These are phyloP conservation scores for Podospora anserina DNA, from an alignment of 495 filamentous ascomycete species.

Conservation along the genomic window DNA sequence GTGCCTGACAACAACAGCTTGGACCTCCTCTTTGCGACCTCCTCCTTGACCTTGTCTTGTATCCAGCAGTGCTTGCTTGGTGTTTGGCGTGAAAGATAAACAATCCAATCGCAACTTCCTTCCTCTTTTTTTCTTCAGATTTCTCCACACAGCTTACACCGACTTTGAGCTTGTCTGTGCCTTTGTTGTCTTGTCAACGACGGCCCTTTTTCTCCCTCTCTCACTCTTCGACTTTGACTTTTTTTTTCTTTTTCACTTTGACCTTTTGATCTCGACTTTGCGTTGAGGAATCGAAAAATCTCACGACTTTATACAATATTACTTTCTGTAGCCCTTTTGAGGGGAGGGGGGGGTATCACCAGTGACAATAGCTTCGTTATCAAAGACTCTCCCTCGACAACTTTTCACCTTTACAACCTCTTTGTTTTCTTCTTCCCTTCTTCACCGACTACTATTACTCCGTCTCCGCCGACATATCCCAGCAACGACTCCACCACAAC, in stretches of 20 bases:
- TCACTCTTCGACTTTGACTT: background rate
- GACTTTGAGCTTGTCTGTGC: background rate
- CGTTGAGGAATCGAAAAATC: background rate
- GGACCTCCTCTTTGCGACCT: background rate
- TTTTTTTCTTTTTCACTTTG: background rate
- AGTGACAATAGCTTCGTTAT: background rate
- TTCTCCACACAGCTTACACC: slow-evolving; percentile 1
- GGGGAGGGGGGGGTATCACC: background rate
- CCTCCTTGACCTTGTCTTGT: background rate
- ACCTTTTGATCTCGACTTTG: background rate
- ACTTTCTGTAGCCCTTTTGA: background rate
- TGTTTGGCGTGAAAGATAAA: background rate
- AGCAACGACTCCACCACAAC: slow-evolving; percentile 10
- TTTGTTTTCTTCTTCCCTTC: background rate
- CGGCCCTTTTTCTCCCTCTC: background rate
- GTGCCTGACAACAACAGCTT: background rate
- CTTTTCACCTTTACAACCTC: background rate
- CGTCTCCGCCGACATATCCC: background rate
- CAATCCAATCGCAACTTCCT: background rate
- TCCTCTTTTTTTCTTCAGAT: background rate
- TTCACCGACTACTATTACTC: background rate
- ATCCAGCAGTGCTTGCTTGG: background rate
- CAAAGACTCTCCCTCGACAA: background rate
- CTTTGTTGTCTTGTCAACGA: background rate
- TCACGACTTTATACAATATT: background rate